Conservation (phyloP, 495 filamentous ascomycete species). For the Aspergillus haitiensis region DNA sequence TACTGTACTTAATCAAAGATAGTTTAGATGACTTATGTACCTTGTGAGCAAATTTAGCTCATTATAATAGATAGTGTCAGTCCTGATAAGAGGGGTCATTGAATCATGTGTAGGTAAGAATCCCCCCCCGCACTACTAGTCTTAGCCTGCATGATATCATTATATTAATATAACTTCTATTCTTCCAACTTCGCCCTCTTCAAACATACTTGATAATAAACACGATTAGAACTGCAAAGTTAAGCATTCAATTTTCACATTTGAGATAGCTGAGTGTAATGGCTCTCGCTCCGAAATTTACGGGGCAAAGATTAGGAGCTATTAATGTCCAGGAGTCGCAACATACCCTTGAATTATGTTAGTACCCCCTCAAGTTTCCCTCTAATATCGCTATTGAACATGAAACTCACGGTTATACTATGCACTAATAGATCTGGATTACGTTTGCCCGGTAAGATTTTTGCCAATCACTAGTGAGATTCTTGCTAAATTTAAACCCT, state of each 20-base stretch:
- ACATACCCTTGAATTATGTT: constrained; percentile 75
- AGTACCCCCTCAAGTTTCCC: constrained; percentile 2
- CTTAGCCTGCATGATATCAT: not conserved
- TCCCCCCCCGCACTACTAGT: not conserved
- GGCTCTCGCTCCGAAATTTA: constrained; percentile 76
- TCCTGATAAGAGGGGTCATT: no score
- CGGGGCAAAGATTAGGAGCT: constrained; percentile 60
- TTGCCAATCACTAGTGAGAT: constrained; percentile 20
- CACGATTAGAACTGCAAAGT: not conserved
- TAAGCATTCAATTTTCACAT: not conserved
- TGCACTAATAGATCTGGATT: constrained; percentile 64
- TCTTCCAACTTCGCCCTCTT: no score
- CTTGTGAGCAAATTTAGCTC: no score
- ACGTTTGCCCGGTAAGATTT: constrained; percentile 67
- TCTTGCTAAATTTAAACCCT: constrained; percentile 9
- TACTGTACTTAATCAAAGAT: no score
- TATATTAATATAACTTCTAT: not conserved
- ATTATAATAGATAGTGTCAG: no score
- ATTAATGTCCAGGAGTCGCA: constrained; percentile 46
- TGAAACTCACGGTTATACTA: not conserved
- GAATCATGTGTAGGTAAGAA: not conserved
- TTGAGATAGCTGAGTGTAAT: constrained; percentile 39
- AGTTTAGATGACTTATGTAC: no score
- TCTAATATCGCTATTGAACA: not conserved
- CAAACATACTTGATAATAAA: not conserved